Conservation (phyloP, 768 basidiomycete genomes). For the Calvatia gigantea region DNA sequence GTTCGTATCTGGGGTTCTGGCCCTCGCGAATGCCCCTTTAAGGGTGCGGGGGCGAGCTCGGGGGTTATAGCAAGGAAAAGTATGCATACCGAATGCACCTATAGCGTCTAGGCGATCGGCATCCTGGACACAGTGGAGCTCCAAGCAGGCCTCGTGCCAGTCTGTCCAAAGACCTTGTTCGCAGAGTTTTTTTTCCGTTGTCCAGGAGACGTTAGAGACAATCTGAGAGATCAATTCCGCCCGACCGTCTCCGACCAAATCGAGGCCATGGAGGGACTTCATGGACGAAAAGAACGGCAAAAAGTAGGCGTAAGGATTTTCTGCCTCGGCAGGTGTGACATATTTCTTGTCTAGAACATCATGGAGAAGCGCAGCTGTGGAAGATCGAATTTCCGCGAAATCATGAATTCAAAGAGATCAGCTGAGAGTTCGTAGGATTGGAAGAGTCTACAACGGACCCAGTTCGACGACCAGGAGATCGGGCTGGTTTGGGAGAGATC, state of each 20-base stretch:
- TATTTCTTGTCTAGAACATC: conserved; percentile 89
- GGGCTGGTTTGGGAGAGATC: conserved; percentile 39
- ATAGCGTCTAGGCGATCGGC: conserved; percentile 79
- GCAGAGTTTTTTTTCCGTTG: conserved; percentile 69
- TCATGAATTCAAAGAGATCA: neutral
- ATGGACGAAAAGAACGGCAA: conserved; percentile 57
- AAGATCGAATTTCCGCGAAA: conserved; percentile 11
- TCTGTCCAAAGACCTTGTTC: conserved; percentile 49
- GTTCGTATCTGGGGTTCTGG: neutral
- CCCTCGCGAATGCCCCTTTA: neutral
- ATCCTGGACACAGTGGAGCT: conserved; percentile 81
- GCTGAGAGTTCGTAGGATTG: neutral
- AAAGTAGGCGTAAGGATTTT: conserved; percentile 65
- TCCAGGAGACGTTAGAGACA: conserved; percentile 82
- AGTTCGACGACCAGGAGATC: conserved; percentile 80
- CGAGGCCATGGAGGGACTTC: conserved; percentile 39
- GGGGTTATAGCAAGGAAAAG: neutral
- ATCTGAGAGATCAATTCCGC: conserved; percentile 55
- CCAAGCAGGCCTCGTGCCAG: conserved; percentile 70
- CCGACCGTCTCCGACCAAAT: conserved; percentile 59
- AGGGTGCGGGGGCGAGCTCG: neutral
- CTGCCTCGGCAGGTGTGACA: conserved; percentile 49
- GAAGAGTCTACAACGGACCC: conserved; percentile 25
- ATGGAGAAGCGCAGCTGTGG: conserved; percentile 81
- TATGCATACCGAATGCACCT: conserved; percentile 68